Percentiles rank a stretch among this genome's conserved stretches.
Evolutionary conservation across 768 basidiomycete species (phyloP).

Genomic region (Termitomyces sp.): DNA sequence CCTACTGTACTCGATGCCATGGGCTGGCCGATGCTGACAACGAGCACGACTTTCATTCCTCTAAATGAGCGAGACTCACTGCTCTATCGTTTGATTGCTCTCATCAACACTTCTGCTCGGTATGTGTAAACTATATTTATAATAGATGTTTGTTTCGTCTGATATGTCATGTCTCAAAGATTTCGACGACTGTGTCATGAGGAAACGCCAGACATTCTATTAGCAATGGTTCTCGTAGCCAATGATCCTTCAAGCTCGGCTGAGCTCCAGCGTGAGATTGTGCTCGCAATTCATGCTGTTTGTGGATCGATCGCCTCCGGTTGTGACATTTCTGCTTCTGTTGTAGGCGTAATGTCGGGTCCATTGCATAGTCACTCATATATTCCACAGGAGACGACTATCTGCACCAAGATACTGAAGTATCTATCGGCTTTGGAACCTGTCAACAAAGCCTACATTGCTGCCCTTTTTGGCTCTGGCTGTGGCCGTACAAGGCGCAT

Average conservation of each 20-base stretch:
- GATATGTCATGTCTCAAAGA: conserved; percentile 18
- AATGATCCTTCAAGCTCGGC: conserved; percentile 48
- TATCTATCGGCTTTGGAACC: conserved; percentile 39
- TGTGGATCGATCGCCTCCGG: conserved; percentile 37
- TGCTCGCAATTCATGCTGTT: conserved; percentile 41
- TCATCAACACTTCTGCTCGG: conserved; percentile 43
- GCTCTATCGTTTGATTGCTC: conserved; percentile 37
- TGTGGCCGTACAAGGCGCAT: conserved; percentile 49
- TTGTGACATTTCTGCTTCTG: conserved; percentile 21
- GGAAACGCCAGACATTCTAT: conserved; percentile 46
- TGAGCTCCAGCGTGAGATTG: conserved; percentile 44
- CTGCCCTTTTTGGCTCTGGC: conserved; percentile 50
- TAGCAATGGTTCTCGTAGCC: conserved; percentile 50
- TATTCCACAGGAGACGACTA: conserved; percentile 39
- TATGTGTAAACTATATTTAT: conserved; percentile 25
- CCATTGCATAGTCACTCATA: not conserved
- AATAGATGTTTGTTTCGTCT: not conserved
- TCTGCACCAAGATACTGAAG: conserved; percentile 43
- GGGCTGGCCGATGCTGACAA: conserved; percentile 22
- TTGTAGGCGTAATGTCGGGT: conserved; percentile 17
- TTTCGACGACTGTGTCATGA: conserved; percentile 28
- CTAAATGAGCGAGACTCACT: conserved; percentile 24
- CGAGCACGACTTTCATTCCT: conserved; percentile 12
- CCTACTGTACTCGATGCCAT: conserved; percentile 28
- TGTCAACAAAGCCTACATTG: conserved; percentile 45